Conservation (phyloP, 306 rosid species). For the Medicago ruthenica region DNA sequence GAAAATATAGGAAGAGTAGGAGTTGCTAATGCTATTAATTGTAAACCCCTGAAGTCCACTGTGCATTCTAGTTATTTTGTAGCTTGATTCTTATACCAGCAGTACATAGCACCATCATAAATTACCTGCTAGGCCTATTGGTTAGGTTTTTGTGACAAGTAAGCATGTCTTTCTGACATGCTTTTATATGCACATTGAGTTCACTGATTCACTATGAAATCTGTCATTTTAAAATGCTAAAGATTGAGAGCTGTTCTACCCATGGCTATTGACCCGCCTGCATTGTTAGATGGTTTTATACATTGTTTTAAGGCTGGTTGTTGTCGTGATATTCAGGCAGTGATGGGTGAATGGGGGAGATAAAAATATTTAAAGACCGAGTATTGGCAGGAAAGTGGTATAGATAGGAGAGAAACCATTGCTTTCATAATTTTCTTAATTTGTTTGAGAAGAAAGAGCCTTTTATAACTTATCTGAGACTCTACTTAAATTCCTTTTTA, state of each 20-base stretch:
- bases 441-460: conserved; percentile 28
- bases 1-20: conserved; percentile 16
- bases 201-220: neutral
- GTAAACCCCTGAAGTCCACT: conserved; percentile 38
- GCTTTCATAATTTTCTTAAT: conserved; percentile 11
- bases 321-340: neutral
- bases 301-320: neutral
- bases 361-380: neutral
- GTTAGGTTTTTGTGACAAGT: conserved; percentile 4
- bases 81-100: conserved; percentile 20
- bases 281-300: neutral
- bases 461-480: conserved; percentile 2
- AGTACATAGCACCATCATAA: conserved; percentile 24
- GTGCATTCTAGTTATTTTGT: conserved; percentile 28
- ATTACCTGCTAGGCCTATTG: conserved; percentile 26
- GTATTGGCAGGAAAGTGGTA: neutral
- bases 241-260: conserved; percentile 7
- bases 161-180: conserved; percentile 18
- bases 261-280: neutral
- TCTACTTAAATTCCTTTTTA: conserved; percentile 9
- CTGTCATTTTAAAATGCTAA: conserved; percentile 24
- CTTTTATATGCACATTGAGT: neutral
- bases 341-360: conserved; percentile 37
- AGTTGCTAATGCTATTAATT: conserved; percentile 33
- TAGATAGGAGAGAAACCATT: conserved; percentile 15